A percentile compares a stretch with the other conserved stretches of the same genome.
Evolutionary conservation across 2,329 filamentous ascomycete genomes (phyloP).

Genomic region (Cladophialophora chaetospira): DNA sequence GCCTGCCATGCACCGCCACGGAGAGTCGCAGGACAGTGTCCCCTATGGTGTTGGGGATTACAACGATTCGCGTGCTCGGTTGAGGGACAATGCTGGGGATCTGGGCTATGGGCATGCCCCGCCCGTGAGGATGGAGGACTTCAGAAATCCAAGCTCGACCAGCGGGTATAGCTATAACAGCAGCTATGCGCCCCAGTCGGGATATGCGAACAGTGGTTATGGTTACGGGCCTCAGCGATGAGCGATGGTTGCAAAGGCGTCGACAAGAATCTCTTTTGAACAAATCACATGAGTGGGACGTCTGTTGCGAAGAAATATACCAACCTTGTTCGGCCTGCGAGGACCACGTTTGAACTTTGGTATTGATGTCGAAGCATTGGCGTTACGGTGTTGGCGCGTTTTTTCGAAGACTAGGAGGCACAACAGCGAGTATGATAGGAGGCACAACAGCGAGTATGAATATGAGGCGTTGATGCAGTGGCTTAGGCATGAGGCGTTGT

Average conservation of each 20-base stretch:
- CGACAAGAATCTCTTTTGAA: too few species aligned
- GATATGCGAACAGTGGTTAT: conserved; percentile 13
- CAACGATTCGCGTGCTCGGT: not conserved
- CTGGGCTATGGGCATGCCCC: not conserved
- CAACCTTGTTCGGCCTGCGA: too few species aligned
- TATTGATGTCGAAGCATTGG: too few species aligned
- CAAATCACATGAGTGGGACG: not conserved
- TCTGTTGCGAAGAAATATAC: too few species aligned
- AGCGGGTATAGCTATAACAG: not conserved
- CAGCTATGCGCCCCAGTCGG: not conserved
- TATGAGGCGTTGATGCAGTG: too few species aligned
- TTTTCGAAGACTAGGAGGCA: too few species aligned
- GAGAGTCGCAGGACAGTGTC: conserved; percentile 5
- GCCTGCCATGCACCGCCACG: conserved; percentile 3
- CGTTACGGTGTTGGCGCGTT: too few species aligned
- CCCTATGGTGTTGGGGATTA: conserved; percentile 21
- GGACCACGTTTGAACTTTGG: too few species aligned
- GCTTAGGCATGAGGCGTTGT: too few species aligned
- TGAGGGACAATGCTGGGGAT: conserved; percentile 7
- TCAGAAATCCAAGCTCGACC: not conserved
- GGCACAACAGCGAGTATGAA: too few species aligned
- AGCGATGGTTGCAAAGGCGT: too few species aligned
- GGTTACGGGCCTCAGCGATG: conserved; percentile 18
- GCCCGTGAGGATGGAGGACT: conserved; percentile 17
- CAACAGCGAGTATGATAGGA: too few species aligned